phyloP scores from a whole-genome alignment of 2,329 filamentous ascomycete species.

The Mycosphaerella sp. region DNA sequence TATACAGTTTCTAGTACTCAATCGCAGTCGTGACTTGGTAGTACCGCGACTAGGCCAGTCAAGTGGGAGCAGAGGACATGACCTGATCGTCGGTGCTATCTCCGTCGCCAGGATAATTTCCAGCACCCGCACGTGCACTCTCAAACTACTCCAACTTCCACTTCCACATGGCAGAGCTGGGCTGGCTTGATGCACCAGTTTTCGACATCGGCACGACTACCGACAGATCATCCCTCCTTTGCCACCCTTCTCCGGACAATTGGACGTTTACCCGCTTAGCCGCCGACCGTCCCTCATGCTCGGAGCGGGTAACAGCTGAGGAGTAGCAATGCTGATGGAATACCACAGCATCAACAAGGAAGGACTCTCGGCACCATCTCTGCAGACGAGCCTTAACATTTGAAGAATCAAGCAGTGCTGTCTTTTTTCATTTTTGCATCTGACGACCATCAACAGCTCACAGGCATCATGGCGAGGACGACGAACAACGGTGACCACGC shows the following conservation, averaged over 20 bases:
- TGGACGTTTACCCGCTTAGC: conserved; percentile 1
- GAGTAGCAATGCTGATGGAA: neutral
- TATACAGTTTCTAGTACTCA: neutral
- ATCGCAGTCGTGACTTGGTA: neutral
- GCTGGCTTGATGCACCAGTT: too few relatives aligned
- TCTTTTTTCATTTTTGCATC: neutral
- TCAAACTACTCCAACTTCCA: too few relatives aligned
- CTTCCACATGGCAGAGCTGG: too few relatives aligned
- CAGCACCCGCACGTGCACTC: too few relatives aligned
- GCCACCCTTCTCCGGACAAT: neutral
- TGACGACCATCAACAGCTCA: neutral
- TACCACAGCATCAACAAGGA: too few relatives aligned
- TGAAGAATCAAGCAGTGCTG: neutral
- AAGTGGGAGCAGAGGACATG: too few relatives aligned
- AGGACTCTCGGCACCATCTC: too few relatives aligned
- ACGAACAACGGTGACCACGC: conserved; percentile 1
- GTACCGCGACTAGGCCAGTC: too few relatives aligned
- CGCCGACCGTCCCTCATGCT: neutral
- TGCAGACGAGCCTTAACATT: neutral
- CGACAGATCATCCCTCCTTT: too few relatives aligned
- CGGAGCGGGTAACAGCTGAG: neutral
- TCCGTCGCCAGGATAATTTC: too few relatives aligned
- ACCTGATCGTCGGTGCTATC: too few relatives aligned
- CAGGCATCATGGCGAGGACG: neutral
- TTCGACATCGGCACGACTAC: too few relatives aligned